Conservation (phyloP, 352 stramenopile species). For the Globisporangium yorkense region DNA sequence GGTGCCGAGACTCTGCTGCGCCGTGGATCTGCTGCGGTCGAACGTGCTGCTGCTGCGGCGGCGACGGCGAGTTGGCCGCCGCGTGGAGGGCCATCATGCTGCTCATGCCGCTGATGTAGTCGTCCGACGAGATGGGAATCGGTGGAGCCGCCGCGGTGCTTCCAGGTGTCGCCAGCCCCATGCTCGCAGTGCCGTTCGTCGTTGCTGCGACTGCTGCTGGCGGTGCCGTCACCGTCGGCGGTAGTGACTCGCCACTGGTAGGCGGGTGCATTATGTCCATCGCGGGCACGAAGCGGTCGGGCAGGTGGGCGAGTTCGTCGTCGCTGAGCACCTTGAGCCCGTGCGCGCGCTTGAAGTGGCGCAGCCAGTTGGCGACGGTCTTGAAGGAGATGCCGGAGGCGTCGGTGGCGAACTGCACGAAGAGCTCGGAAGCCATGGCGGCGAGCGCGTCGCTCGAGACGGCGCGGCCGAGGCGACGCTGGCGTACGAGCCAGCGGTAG, state of each 20-base stretch:
- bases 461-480: slow-evolving; percentile 38
- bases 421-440: slow-evolving; percentile 55
- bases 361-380: slow-evolving; percentile 47
- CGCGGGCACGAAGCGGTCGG: slow-evolving; percentile 44
- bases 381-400: slow-evolving; percentile 34
- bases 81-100: slow-evolving; percentile 7
- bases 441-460: slow-evolving; percentile 45
- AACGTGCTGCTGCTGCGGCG: slow-evolving; percentile 3
- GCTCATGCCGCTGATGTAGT: slow-evolving; percentile 28
- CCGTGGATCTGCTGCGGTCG: slow-evolving; percentile 5
- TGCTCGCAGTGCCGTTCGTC: neutral
- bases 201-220: slow-evolving; percentile 1
- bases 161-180: neutral
- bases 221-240: neutral
- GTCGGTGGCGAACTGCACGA: slow-evolving; percentile 56
- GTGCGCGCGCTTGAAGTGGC: slow-evolving; percentile 65
- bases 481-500: slow-evolving; percentile 77
- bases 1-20: slow-evolving; percentile 6
- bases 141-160: neutral
- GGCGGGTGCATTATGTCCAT: slow-evolving; percentile 40
- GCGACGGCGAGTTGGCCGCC: neutral
- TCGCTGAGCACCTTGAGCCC: slow-evolving; percentile 45
- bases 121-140: slow-evolving; percentile 15
- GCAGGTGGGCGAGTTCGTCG: slow-evolving; percentile 44
- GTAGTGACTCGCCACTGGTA: neutral